Evolutionary conservation across 345 rosid genomes (phyloP).

Genomic region (Turnera subulata): DNA sequence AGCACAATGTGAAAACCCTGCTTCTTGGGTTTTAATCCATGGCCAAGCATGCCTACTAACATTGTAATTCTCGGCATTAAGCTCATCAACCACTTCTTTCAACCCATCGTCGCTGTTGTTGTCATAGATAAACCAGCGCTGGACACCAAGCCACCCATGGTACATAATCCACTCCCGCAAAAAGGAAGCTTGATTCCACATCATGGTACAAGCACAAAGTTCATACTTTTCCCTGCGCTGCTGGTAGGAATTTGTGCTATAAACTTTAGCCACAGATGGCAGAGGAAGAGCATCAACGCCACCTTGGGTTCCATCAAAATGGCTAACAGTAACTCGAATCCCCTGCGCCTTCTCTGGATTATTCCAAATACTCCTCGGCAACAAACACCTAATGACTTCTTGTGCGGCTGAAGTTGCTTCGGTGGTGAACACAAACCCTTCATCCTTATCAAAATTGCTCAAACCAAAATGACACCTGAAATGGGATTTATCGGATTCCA

Average conservation of each 20-base stretch:
- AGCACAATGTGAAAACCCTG: slow-evolving; percentile 92
- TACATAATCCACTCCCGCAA: slow-evolving; percentile 82
- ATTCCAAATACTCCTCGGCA: slow-evolving; percentile 52
- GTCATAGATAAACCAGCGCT: slow-evolving; percentile 95
- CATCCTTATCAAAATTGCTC: slow-evolving; percentile 34
- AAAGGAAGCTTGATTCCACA: slow-evolving; percentile 87
- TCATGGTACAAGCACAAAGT: slow-evolving; percentile 89
- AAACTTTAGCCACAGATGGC: slow-evolving; percentile 64
- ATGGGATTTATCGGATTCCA: slow-evolving; percentile 51
- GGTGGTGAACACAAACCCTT: slow-evolving; percentile 41
- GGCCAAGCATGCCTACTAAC: slow-evolving; percentile 86
- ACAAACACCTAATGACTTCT: slow-evolving; percentile 80
- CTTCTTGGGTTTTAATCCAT: slow-evolving; percentile 97
- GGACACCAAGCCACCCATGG: slow-evolving; percentile 90
- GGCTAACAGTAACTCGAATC: slow-evolving; percentile 42
- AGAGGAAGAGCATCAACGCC: slow-evolving; percentile 24
- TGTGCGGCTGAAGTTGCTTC: slow-evolving; percentile 78
- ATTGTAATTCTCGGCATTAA: slow-evolving; percentile 51
- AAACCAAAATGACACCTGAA: slow-evolving; percentile 72
- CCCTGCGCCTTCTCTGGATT: slow-evolving; percentile 53
- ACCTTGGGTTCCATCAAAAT: slow-evolving; percentile 12
- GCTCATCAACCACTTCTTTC: slow-evolving; percentile 51
- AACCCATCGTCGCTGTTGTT: slow-evolving; percentile 83
- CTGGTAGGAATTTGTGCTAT: slow-evolving; percentile 17
- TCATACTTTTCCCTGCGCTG: slow-evolving; percentile 43